Percentiles rank a stretch among this genome's conserved stretches.
Evolutionary conservation across 2,329 filamentous ascomycete genomes (phyloP).

Genomic region (Arthrobotrys sinensis): DNA sequence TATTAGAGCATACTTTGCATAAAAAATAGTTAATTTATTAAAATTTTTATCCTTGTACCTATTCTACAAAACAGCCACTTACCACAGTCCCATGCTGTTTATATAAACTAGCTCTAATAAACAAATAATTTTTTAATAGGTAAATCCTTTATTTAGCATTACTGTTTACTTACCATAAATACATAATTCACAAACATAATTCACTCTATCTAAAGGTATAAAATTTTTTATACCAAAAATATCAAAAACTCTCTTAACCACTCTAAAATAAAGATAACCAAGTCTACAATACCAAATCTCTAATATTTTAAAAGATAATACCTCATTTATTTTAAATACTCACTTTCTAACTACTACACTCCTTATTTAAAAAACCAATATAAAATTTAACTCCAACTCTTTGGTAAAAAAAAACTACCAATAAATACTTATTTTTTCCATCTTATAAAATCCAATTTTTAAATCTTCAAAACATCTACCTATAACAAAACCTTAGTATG

Average conservation of each 20-base stretch:
- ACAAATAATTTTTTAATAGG: not conserved
- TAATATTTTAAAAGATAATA: conserved; percentile 2
- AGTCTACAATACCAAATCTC: not conserved
- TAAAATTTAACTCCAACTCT: too few relatives aligned
- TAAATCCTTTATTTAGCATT: not conserved
- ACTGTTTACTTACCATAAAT: not conserved
- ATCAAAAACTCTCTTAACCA: not conserved
- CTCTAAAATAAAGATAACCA: conserved; percentile 1
- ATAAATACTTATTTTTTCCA: not conserved
- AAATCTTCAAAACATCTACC: not conserved
- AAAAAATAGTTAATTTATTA: conserved; percentile 21
- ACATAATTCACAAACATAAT: conserved; percentile 4
- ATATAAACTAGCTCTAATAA: not conserved
- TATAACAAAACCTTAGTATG: not conserved
- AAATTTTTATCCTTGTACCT: conserved; percentile 6
- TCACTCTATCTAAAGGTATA: not conserved
- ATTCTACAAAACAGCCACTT: conserved; percentile 9
- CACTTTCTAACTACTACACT: not conserved
- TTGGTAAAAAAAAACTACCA: too few relatives aligned
- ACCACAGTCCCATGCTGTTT: not conserved
- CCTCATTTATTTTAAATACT: not conserved
- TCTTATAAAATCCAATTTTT: not conserved
- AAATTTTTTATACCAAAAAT: not conserved
- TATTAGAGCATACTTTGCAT: not conserved
- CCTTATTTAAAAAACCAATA: conserved; percentile 12